These are phyloP conservation scores for Cordia subcordata DNA, from an alignment of 257 asterid species.

Conservation along the genomic window DNA sequence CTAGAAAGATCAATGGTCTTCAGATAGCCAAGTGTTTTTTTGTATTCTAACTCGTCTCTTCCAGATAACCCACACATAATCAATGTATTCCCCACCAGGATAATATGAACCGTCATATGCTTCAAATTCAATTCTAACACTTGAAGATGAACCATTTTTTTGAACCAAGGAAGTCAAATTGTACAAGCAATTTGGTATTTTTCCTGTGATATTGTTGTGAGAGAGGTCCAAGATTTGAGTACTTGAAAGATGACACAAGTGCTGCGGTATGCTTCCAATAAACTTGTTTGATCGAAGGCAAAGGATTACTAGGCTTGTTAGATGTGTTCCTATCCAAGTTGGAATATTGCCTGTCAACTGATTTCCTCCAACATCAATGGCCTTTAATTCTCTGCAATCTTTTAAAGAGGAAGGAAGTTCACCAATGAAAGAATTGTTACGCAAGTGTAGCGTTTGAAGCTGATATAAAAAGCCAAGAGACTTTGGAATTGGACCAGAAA, in stretches of 20 bases:
- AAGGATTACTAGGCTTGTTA: too few species aligned
- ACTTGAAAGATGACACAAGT: not conserved
- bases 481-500: too few species aligned
- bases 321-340: too few species aligned
- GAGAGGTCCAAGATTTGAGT: too few species aligned
- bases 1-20: slow-evolving; percentile 33
- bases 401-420: too few species aligned
- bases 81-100: too few species aligned
- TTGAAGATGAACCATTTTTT: not conserved
- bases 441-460: too few species aligned
- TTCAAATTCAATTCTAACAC: not conserved
- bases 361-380: slow-evolving; percentile 22
- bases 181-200: too few species aligned
- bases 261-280: not conserved
- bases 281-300: not conserved
- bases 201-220: not conserved
- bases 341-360: slow-evolving; percentile 1
- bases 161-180: too few species aligned
- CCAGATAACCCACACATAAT: slow-evolving; percentile 8
- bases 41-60: slow-evolving; percentile 15
- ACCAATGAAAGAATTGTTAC: too few species aligned
- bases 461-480: too few species aligned
- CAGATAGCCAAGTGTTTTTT: slow-evolving; percentile 10
- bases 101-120: too few species aligned
- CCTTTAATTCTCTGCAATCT: not conserved